A percentile compares a stretch with the other conserved stretches of the same genome.
Conservation (phyloP, 257 asterid species). For the Ehretia macrophylla region DNA sequence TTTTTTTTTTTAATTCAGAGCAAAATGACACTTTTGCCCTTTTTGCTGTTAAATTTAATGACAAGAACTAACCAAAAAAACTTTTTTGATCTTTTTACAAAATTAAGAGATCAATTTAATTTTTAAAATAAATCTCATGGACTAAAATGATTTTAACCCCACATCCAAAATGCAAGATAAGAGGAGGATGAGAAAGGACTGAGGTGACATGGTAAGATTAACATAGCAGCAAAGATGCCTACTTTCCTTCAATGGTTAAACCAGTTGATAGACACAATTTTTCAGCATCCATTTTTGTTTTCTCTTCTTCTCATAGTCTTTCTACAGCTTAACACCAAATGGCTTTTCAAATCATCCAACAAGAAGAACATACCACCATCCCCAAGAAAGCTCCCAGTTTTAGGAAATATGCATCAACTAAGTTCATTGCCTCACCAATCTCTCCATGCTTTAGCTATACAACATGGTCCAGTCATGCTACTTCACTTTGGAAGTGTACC, state of each 20-base stretch:
- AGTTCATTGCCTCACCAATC: constrained; percentile 33
- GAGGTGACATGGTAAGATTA: neutral
- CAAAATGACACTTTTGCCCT: no score
- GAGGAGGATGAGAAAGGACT: neutral
- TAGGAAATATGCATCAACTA: constrained; percentile 57
- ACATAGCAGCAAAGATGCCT: neutral
- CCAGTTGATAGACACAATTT: neutral
- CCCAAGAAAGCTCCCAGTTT: constrained; percentile 44
- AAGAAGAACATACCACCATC: constrained; percentile 39
- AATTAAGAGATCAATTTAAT: no score
- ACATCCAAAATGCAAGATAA: no score
- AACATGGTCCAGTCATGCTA: constrained; percentile 49
- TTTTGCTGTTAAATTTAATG: no score
- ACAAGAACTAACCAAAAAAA: no score
- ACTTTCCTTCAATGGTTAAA: no score
- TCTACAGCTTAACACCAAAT: constrained; percentile 11
- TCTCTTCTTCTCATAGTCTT: constrained; percentile 1
- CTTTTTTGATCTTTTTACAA: no score
- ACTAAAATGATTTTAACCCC: no score
- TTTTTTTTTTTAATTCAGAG: no score
- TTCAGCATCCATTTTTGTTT: neutral
- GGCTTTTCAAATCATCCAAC: constrained; percentile 6
- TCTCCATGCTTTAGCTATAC: constrained; percentile 28
- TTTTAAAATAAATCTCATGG: no score
- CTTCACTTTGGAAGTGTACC: constrained; percentile 44